A percentile compares a stretch with the other conserved stretches of the same genome.
phyloP scores from a whole-genome alignment of 345 rosid genomes.

The Pistacia integerrima region DNA sequence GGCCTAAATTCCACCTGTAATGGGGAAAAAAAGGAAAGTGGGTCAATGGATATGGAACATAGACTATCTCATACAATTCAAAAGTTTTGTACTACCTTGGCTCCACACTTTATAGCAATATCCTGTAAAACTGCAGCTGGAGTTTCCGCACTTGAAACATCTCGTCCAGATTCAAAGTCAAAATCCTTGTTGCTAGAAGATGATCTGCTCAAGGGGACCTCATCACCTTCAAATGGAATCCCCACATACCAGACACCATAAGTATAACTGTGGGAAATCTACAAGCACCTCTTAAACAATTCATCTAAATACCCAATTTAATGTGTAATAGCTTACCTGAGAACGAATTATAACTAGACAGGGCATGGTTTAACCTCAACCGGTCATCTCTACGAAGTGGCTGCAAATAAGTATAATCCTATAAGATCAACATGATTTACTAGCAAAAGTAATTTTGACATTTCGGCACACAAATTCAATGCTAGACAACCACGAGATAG shows the following conservation, averaged over 20 bases:
- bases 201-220: conserved; percentile 50
- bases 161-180: conserved; percentile 64
- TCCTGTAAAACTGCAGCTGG: conserved; percentile 62
- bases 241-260: background rate
- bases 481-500: conserved; percentile 2
- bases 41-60: background rate
- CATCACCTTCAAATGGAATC: conserved; percentile 59
- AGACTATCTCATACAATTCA: background rate
- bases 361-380: conserved; percentile 44
- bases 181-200: conserved; percentile 65
- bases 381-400: conserved; percentile 60
- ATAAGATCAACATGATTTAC: conserved; percentile 1
- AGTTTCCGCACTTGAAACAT: conserved; percentile 56
- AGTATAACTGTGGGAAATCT: conserved; percentile 7
- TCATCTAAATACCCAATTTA: background rate
- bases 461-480: background rate
- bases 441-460: conserved; percentile 6
- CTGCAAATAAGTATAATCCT: conserved; percentile 46
- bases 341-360: conserved; percentile 58
- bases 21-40: background rate
- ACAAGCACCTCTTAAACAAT: background rate
- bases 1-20: conserved; percentile 80
- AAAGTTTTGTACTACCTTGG: conserved; percentile 55
- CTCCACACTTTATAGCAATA: conserved; percentile 83
- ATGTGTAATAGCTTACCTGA: conserved; percentile 52